Conservation (phyloP, 139 green algal genomes). For the Micractinium sp. region DNA sequence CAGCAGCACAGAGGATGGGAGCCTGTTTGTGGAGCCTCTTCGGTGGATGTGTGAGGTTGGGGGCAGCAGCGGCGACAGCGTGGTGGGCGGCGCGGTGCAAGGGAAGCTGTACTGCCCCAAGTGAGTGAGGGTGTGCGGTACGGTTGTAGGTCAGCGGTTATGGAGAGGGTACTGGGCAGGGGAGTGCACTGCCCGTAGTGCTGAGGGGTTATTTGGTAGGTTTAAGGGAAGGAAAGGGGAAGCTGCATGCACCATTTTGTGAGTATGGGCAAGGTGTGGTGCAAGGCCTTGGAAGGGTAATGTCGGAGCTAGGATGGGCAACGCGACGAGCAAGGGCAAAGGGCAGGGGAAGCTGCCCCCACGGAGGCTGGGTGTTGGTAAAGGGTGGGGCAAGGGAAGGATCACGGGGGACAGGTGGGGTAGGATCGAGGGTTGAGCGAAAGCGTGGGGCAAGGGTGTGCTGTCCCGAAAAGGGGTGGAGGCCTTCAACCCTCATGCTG, state of each 20-base stretch:
- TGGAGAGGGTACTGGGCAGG: neutral
- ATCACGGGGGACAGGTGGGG: too few species aligned
- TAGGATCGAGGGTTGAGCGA: too few species aligned
- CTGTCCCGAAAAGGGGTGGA: too few species aligned
- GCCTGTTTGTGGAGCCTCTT: conserved; percentile 85
- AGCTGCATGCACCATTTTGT: too few species aligned
- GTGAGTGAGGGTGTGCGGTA: conserved; percentile 4
- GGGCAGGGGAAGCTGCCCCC: too few species aligned
- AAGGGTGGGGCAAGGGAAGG: too few species aligned
- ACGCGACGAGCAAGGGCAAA: too few species aligned
- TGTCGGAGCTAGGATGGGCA: too few species aligned
- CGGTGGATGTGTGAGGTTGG: conserved; percentile 75
- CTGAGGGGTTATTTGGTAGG: neutral
- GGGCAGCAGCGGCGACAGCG: conserved; percentile 15
- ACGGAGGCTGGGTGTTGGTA: too few species aligned
- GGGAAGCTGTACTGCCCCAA: conserved; percentile 90
- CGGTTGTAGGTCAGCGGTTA: too few species aligned
- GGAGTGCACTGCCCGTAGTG: neutral
- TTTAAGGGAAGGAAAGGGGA: neutral
- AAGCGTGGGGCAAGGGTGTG: too few species aligned
- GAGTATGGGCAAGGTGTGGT: neutral
- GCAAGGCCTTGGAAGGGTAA: neutral
- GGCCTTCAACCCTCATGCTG: too few species aligned
- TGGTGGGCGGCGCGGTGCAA: conserved; percentile 55
- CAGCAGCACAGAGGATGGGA: conserved; percentile 41